Evolutionary conservation across 208 protist species (phyloP).

Genomic region (Leishmania lainsoni): DNA sequence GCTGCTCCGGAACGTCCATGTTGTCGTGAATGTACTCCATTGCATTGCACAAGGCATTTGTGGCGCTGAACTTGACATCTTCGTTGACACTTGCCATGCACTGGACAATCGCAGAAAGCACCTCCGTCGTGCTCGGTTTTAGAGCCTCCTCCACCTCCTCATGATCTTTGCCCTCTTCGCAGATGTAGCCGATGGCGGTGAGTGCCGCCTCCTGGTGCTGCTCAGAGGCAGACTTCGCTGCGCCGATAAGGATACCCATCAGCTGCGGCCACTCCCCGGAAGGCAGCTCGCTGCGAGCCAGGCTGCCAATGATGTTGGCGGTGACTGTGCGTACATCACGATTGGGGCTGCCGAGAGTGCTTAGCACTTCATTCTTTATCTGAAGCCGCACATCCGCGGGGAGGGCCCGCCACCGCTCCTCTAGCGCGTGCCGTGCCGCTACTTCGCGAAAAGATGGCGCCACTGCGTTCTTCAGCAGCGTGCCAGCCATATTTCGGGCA

Average conservation of each 20-base stretch:
- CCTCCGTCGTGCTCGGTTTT: slow-evolving; percentile 73
- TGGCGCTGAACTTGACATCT: slow-evolving; percentile 90
- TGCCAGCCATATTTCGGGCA: slow-evolving; percentile 91
- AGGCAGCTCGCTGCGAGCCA: slow-evolving; percentile 96
- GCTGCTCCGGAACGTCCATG: slow-evolving; percentile 92
- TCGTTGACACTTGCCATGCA: slow-evolving; percentile 86
- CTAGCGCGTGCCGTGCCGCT: slow-evolving; percentile 59
- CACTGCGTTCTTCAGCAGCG: slow-evolving; percentile 95
- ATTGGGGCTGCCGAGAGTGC: slow-evolving; percentile 72
- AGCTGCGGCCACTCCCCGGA: slow-evolving; percentile 94
- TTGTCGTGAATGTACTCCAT: slow-evolving; percentile 96
- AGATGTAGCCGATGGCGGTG: slow-evolving; percentile 96
- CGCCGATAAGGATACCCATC: slow-evolving; percentile 83
- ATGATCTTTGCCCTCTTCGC: slow-evolving; percentile 92
- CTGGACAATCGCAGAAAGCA: slow-evolving; percentile 91
- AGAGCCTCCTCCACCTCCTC: slow-evolving; percentile 70
- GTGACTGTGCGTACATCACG: slow-evolving; percentile 90
- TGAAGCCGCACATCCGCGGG: slow-evolving; percentile 47
- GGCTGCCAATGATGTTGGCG: slow-evolving; percentile 94
- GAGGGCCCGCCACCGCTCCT: slow-evolving; percentile 73
- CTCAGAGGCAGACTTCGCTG: slow-evolving; percentile 46
- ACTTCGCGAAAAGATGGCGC: slow-evolving; percentile 86
- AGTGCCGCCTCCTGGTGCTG: slow-evolving; percentile 94
- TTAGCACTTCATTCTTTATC: slow-evolving; percentile 81
- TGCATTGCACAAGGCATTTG: slow-evolving; percentile 93